phyloP scores from a whole-genome alignment of 2,329 filamentous ascomycete species.

The Diaporthe longicolla region DNA sequence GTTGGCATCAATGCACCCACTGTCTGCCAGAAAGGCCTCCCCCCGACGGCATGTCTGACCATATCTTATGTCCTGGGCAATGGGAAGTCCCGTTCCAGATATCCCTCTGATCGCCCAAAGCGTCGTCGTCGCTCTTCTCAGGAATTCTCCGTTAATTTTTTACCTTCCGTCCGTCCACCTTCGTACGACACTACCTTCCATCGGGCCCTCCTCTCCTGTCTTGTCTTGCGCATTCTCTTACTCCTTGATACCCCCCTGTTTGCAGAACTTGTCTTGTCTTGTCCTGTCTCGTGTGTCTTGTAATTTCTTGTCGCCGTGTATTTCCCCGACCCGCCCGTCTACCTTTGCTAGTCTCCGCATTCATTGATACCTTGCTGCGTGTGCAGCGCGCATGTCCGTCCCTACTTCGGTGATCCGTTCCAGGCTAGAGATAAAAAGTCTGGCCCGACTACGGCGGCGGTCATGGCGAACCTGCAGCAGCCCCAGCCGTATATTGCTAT shows the following conservation, averaged over 20 bases:
- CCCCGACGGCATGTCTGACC: conserved; percentile 8
- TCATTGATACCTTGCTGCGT: conserved; percentile 34
- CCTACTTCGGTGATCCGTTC: conserved; percentile 39
- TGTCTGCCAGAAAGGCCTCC: not conserved
- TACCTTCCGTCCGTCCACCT: not conserved
- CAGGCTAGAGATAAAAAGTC: conserved; percentile 26
- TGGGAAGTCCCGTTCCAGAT: conserved; percentile 3
- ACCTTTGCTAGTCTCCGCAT: conserved; percentile 34
- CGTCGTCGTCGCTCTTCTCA: conserved; percentile 1
- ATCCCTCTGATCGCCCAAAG: conserved; percentile 3
- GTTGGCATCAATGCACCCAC: conserved; percentile 29
- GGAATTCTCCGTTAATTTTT: conserved; percentile 22
- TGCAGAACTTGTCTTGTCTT: conserved; percentile 8
- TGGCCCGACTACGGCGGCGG: conserved; percentile 26
- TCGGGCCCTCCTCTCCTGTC: not conserved
- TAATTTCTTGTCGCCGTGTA: conserved; percentile 23
- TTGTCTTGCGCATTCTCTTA: conserved; percentile 20
- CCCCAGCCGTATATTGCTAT: conserved; percentile 66
- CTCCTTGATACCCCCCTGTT: conserved; percentile 33
- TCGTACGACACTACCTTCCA: not conserved
- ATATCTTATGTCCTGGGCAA: conserved; percentile 1
- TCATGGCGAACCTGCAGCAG: conserved; percentile 56
- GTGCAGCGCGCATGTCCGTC: conserved; percentile 23
- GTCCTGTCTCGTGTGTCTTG: conserved; percentile 18
- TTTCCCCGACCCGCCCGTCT: conserved; percentile 18